phyloP scores from a whole-genome alignment of 2,329 filamentous ascomycete species.

The Sclerotinia minor region DNA sequence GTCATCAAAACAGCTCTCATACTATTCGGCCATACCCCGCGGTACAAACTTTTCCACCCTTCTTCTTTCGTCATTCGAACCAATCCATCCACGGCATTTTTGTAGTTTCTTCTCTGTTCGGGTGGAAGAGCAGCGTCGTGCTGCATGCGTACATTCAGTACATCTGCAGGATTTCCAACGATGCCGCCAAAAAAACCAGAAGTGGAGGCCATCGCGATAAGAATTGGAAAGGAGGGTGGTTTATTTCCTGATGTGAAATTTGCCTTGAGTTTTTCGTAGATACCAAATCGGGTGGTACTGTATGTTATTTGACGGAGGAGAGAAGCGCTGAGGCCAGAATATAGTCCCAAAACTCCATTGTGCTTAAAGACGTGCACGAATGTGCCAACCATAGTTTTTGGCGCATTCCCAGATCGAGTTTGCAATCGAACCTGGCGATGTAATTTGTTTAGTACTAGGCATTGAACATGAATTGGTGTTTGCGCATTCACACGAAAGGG shows the following conservation, averaged over 20 bases:
- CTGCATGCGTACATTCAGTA: slow-evolving; percentile 98
- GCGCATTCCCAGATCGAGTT: slow-evolving; percentile 73
- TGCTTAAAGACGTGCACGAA: slow-evolving; percentile 76
- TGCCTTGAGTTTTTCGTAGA: slow-evolving; percentile 91
- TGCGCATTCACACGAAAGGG: slow-evolving; percentile 13
- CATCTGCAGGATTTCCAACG: slow-evolving; percentile 90
- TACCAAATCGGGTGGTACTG: slow-evolving; percentile 91
- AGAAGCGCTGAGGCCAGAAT: slow-evolving; percentile 88
- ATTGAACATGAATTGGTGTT: background rate
- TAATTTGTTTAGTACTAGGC: slow-evolving; percentile 16
- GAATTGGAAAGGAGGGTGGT: slow-evolving; percentile 68
- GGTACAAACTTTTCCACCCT: slow-evolving; percentile 73
- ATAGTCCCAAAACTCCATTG: slow-evolving; percentile 78
- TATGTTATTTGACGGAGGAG: slow-evolving; percentile 94
- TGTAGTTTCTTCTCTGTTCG: slow-evolving; percentile 80
- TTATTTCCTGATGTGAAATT: slow-evolving; percentile 56
- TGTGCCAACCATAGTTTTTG: slow-evolving; percentile 81
- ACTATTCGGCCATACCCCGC: slow-evolving; percentile 82
- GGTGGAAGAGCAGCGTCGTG: slow-evolving; percentile 77
- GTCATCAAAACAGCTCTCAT: slow-evolving; percentile 86
- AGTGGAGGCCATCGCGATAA: slow-evolving; percentile 77
- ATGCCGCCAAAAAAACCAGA: slow-evolving; percentile 89
- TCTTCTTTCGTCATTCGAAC: slow-evolving; percentile 85
- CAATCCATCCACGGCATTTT: slow-evolving; percentile 82
- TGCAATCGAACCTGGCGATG: slow-evolving; percentile 75